Evolutionary conservation across 805 yeast genomes (phyloP), one percentile per base, ranked within the genome.

Genomic region (Cyberlindnera subsufficiens): DNA sequence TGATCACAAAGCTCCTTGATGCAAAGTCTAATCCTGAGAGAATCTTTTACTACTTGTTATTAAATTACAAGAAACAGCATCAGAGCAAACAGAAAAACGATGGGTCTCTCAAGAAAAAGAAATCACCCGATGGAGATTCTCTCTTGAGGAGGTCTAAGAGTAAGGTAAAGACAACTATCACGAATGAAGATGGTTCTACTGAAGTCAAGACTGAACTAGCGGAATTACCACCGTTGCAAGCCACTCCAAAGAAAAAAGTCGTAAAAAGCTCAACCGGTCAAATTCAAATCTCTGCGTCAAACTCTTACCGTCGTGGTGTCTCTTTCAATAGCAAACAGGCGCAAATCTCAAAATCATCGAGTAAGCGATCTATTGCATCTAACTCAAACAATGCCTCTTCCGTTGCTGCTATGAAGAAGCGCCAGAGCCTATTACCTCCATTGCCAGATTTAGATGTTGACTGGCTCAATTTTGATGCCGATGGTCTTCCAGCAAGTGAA

Each of bases 11-110:
- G 49, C 67, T 88, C 37, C 56, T 75, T 35, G 70, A 78, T 9
- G 66, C 74, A 1, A 76, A 71, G 20, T 77, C 82, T 20, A 82
- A 79, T 53, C 74, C 89, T 1, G 96, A 87, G 54, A 87, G 87
- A 68, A 80, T 87, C 37, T 82, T 87, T 54, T 87, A 87, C 64
- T 84, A 84, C 50, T 64, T 88, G 35, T 67, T 87, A 49, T 67
- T 79, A 68, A 77, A 84, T 51, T 88, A 87, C 61, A 72, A 93
- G 48, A 77, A 76, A 48, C 89, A 83, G 44, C 87, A 81, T 53
- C 55, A 66, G 38, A 50, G 38, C 4, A 47, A 49, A 30, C 51
- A 52, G 8, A 46, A 42, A n/a, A 34, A 46, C 7, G 56, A 54
- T 36, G 42, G 43, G 3, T 36, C 43, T 3, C 2, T 37, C n/a